Evolutionary conservation across 2,329 filamentous ascomycete genomes (phyloP), one percentile per base, ranked within the genome.

Genomic region (Chaetomiaceae sp.): DNA sequence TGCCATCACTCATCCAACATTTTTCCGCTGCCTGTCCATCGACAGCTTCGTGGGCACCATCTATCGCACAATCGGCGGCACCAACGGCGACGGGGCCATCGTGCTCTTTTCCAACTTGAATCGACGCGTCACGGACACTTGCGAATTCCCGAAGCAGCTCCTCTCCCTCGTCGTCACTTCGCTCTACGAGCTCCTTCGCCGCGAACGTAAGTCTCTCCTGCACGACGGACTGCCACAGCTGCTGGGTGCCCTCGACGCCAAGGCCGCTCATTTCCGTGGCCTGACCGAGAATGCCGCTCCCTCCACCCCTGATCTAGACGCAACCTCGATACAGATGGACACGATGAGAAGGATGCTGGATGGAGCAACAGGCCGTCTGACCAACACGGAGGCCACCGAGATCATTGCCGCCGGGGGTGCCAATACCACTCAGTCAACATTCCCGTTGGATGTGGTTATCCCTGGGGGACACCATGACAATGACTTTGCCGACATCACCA

Each of bases 381-480:
- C 40, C 1, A 27, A 6, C 15, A 4, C 34, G 14, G 17, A 39
- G 3, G n/a, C 33, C 3, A 17, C 14, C 6, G 11, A 22, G 9
- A 17, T 4, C 19, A 12, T 17, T 34, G n/a, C 33, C n/a, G 4
- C 4, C 7, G n/a, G 23, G 4, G 3, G 6, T 22, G 14, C 22
- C 17, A 20, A n/a, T 3, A 2, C 8, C 22, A 6, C 56, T 23
- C 15, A 47, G 51, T 47, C 51, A 65, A 72, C 55, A 53, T 73
- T 20, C 67, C 72, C 14, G 56, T 59, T 33, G 65, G 70, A 7
- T 59, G 57, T 47, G 67, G 75, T 6, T 4, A 31, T 54, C 3
- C 58, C 58, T 1, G 56, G 58, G 0, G 58, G 58, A 4, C 68
- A 73, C 5, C 75, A 78, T 50, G 69, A 77, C 63, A 79, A 78